Evolutionary conservation across 805 yeast genomes (phyloP).

Genomic region (Dipodascus albidus): DNA sequence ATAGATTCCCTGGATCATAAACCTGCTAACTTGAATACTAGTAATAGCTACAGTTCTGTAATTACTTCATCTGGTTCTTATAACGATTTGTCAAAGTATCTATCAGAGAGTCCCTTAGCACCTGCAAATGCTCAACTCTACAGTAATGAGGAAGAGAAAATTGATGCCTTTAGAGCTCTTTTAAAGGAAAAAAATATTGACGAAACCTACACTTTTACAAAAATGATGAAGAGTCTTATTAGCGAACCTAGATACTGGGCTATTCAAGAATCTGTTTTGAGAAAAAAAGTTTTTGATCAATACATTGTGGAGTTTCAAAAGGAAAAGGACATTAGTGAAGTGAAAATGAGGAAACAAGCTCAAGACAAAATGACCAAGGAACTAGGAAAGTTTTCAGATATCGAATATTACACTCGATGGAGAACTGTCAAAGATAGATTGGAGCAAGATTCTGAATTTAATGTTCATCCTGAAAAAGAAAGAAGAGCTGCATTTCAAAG

Average conservation of each 20-base stretch:
- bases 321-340: constrained; percentile 30
- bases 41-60: not conserved
- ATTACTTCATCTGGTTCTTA: not conserved
- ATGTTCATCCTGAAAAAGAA: constrained; percentile 42
- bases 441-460: constrained; percentile 38
- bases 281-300: constrained; percentile 54
- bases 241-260: constrained; percentile 58
- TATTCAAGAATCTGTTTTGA: constrained; percentile 45
- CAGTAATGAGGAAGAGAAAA: constrained; percentile 27
- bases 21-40: not conserved
- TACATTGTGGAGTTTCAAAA: constrained; percentile 29
- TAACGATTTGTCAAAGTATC: not conserved
- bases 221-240: constrained; percentile 48
- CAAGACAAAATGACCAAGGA: constrained; percentile 41
- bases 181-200: constrained; percentile 48
- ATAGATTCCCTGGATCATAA: constrained; percentile 7
- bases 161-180: constrained; percentile 38
- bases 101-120: not conserved
- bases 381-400: constrained; percentile 34
- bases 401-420: constrained; percentile 57
- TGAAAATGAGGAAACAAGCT: constrained; percentile 42
- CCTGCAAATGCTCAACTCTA: not conserved
- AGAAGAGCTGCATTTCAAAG: constrained; percentile 44
- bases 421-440: constrained; percentile 39
- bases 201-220: constrained; percentile 63